Conservation (phyloP, 192 early-diverging fungal species). For the Backusella liffmaniae region DNA sequence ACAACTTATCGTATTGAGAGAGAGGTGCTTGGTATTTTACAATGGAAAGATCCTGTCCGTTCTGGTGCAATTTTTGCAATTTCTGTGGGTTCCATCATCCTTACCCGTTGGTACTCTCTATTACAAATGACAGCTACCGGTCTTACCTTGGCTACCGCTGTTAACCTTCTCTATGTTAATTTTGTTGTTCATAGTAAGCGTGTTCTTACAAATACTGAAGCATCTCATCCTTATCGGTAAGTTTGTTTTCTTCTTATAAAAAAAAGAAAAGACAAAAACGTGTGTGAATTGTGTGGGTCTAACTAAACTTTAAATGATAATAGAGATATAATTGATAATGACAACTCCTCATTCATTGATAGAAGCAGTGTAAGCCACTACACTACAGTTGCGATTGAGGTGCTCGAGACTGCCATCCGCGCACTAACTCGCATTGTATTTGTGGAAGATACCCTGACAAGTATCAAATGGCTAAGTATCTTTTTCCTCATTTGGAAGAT, state of each 20-base stretch:
- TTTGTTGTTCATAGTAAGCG: constrained; percentile 8
- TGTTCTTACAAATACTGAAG: constrained; percentile 6
- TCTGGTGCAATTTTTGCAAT: constrained; percentile 9
- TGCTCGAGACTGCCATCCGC: constrained; percentile 14
- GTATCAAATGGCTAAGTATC: constrained; percentile 20
- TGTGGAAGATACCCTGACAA: constrained; percentile 22
- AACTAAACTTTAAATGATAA: background rate
- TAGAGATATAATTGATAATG: constrained; percentile 13
- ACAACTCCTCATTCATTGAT: constrained; percentile 5
- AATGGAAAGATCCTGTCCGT: constrained; percentile 27
- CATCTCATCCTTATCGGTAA: constrained; percentile 7
- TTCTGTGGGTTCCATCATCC: constrained; percentile 9
- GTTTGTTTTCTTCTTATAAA: too few relatives aligned
- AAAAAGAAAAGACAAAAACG: too few relatives aligned
- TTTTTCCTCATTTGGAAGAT: constrained; percentile 22
- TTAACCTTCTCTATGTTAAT: constrained; percentile 25
- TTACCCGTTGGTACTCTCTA: constrained; percentile 24
- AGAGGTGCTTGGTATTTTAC: constrained; percentile 6
- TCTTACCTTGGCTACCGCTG: constrained; percentile 16
- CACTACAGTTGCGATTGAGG: background rate
- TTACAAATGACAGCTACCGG: constrained; percentile 17
- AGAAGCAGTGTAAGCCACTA: constrained; percentile 8
- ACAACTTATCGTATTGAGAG: constrained; percentile 16
- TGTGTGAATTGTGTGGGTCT: background rate
- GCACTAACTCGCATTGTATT: constrained; percentile 22